Base-by-base conservation (phyloP, 2,329 filamentous ascomycete species). In the Aspergillus nomiae region DNA sequence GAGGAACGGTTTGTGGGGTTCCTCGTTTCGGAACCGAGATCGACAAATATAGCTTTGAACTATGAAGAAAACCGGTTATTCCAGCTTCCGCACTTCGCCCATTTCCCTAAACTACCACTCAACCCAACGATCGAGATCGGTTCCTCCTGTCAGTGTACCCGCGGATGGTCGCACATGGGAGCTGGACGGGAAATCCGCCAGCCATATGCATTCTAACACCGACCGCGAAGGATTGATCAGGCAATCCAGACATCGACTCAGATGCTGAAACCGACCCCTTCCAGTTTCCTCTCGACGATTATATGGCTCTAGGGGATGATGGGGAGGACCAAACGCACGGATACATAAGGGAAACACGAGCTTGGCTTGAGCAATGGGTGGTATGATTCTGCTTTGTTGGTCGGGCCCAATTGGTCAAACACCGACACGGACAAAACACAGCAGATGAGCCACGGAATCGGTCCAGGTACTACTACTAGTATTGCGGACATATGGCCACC, bases 1-100 rank as follows among this genome's bases (percentile, higher is more conserved):
- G 16, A 51, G 19, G 56, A 34, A 38, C 56, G 21, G 45, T 28
- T 28, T 34, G 56, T 58, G 56, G 56, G 56, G 48, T 51, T 50
- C n/a, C 56, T 28, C 56, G 24, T 58, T 46, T 58, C 56, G 56
- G 56, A 58, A 21, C 56, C 56, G 56, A 58, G 56, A 58, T 58
- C 43, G 50, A 53, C 32, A 59, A 38, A 28, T 48, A 34, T 16
- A 28, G 43, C 28, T 14, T 54, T 41, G 14, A 26, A 28, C 26
- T 46, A 10, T n/a, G 32, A 54, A 36, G 28, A 54, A 34, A 54
- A 36, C 14, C 50, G 30, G 51, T 16, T 50, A 21, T 50, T 32
- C 45, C 55, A 62, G 41, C 62, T 60, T 24, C 50, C 32, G 28
- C 59, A 36, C 56, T 62, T 64, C 28, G 34, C 45, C 14, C 56